Evolutionary conservation across 2,329 filamentous ascomycete species (phyloP).

Genomic region (Incumbomyces delicatus): DNA sequence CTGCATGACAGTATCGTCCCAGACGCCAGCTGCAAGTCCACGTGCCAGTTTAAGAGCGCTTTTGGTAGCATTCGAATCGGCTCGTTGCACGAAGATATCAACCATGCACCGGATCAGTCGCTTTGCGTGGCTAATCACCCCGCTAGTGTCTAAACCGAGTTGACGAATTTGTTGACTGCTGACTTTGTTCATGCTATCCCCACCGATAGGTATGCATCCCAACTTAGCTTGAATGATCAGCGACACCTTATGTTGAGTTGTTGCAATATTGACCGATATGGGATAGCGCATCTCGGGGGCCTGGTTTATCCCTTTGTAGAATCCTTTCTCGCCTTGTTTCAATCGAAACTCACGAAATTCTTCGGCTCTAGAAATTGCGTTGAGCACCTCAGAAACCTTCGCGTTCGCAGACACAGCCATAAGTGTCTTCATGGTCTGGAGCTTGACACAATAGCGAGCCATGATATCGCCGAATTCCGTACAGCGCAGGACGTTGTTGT

Average conservation of each 20-base stretch:
- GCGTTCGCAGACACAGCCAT: slow-evolving; percentile 52
- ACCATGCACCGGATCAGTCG: slow-evolving; percentile 65
- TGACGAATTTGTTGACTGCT: slow-evolving; percentile 40
- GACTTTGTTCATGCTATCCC: slow-evolving; percentile 47
- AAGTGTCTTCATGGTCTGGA: slow-evolving; percentile 67
- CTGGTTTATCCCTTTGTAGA: slow-evolving; percentile 65
- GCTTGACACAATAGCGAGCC: slow-evolving; percentile 72
- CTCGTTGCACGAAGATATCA: slow-evolving; percentile 55
- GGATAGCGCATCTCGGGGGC: slow-evolving; percentile 59
- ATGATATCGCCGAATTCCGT: slow-evolving; percentile 71
- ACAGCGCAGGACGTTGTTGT: slow-evolving; percentile 42
- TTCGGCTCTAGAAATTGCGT: slow-evolving; percentile 53
- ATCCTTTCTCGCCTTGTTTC: slow-evolving; percentile 56
- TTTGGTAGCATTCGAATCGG: slow-evolving; percentile 58
- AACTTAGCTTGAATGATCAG: slow-evolving; percentile 68
- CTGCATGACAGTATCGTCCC: slow-evolving; percentile 75
- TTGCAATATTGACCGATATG: slow-evolving; percentile 56
- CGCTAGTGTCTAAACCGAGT: slow-evolving; percentile 40
- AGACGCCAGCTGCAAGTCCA: slow-evolving; percentile 62
- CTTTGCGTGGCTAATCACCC: slow-evolving; percentile 59
- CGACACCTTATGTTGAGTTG: slow-evolving; percentile 64
- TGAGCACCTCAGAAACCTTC: slow-evolving; percentile 60
- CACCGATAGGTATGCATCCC: slow-evolving; percentile 53
- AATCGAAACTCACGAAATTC: slow-evolving; percentile 68
- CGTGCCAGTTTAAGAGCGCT: slow-evolving; percentile 68